Percentiles rank a stretch among this genome's conserved stretches.
These are phyloP conservation scores for Anacardium occidentale DNA, from an alignment of 345 rosid species.

Conservation along the genomic window DNA sequence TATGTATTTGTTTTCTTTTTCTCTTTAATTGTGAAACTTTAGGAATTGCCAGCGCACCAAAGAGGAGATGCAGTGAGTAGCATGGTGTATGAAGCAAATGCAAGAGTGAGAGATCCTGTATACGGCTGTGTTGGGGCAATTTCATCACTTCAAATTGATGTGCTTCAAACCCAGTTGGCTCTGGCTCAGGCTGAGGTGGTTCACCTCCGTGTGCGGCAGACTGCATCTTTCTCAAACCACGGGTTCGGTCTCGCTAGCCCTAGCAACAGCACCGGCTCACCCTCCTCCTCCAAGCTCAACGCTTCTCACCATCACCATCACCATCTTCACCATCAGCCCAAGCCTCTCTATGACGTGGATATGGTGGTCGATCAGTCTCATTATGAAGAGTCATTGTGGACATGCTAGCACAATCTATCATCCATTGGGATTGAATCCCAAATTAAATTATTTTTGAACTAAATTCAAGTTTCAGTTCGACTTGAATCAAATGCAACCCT, in stretches of 20 bases:
- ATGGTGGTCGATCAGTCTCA: slow-evolving; percentile 53
- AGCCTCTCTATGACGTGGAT: slow-evolving; percentile 61
- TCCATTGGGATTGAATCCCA: too few relatives aligned
- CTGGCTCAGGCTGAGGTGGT: slow-evolving; percentile 89
- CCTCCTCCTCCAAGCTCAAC: slow-evolving; percentile 54
- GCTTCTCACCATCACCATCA: slow-evolving; percentile 27
- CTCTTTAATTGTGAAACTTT: slow-evolving; percentile 7
- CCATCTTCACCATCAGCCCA: slow-evolving; percentile 26
- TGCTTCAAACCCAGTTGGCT: slow-evolving; percentile 82
- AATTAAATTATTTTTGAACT: too few relatives aligned
- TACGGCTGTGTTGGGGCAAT: slow-evolving; percentile 95
- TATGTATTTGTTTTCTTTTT: too few relatives aligned
- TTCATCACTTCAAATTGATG: slow-evolving; percentile 74
- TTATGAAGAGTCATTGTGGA: slow-evolving; percentile 74
- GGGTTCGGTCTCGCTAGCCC: slow-evolving; percentile 55
- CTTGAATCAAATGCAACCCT: too few relatives aligned
- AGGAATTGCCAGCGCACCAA: slow-evolving; percentile 77
- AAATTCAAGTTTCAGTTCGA: too few relatives aligned
- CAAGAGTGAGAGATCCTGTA: slow-evolving; percentile 91
- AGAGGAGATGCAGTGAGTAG: slow-evolving; percentile 88
- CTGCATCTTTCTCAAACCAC: slow-evolving; percentile 29
- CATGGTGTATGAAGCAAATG: slow-evolving; percentile 94
- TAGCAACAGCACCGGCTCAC: slow-evolving; percentile 51
- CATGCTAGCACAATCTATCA: slow-evolving; percentile 31
- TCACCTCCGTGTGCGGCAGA: slow-evolving; percentile 65